Evolutionary conservation across 805 yeast genomes (phyloP).

Genomic region (Schwanniomyces occidentalis): DNA sequence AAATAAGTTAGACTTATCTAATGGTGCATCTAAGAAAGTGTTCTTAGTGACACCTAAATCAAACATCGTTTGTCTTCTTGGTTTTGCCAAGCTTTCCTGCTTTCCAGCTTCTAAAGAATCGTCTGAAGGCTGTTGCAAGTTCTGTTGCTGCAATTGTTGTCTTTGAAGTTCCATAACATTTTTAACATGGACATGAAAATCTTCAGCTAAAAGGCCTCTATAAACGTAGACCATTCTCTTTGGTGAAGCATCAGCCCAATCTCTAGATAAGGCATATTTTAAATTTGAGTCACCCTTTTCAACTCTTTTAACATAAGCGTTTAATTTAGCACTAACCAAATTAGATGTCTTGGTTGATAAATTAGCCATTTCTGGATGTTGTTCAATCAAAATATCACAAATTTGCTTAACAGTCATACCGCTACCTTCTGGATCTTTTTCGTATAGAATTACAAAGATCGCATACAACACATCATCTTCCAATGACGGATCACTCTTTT

Average conservation of each 20-base stretch:
- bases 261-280: constrained; percentile 75
- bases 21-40: constrained; percentile 42
- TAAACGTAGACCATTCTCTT: constrained; percentile 87
- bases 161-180: constrained; percentile 59
- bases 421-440: constrained; percentile 62
- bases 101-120: constrained; percentile 38
- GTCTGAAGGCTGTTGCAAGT: constrained; percentile 11
- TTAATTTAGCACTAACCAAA: constrained; percentile 76
- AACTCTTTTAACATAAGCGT: constrained; percentile 81
- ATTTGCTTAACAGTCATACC: constrained; percentile 92
- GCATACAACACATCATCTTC: constrained; percentile 79
- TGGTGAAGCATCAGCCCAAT: constrained; percentile 90
- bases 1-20: constrained; percentile 44
- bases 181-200: constrained; percentile 70
- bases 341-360: constrained; percentile 79
- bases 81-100: constrained; percentile 33
- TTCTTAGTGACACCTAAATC: constrained; percentile 48
- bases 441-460: constrained; percentile 69
- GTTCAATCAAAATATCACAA: constrained; percentile 70
- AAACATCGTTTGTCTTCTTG: constrained; percentile 54
- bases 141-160: constrained; percentile 14
- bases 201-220: constrained; percentile 75
- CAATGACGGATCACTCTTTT: constrained; percentile 55
- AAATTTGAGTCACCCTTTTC: constrained; percentile 78
- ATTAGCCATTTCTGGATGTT: constrained; percentile 83